These are phyloP conservation scores for Rhizopogon salebrosus DNA, from an alignment of 768 basidiomycete species.

Conservation along the genomic window DNA sequence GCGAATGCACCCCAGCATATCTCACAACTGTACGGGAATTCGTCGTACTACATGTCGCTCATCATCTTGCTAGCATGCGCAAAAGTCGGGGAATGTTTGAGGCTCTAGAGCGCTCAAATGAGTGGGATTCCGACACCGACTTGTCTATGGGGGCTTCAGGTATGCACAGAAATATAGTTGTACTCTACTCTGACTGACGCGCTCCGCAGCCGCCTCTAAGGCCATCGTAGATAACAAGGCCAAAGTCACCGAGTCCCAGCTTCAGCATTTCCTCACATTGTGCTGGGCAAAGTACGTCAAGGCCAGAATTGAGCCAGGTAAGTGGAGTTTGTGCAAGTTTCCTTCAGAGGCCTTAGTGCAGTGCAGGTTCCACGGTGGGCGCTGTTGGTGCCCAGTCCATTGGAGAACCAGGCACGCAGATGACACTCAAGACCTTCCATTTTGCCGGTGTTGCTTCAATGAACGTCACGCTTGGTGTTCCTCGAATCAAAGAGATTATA, in stretches of 20 bases:
- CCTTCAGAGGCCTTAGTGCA: not conserved
- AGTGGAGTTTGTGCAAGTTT: slow-evolving; percentile 1
- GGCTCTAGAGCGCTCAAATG: slow-evolving; percentile 65
- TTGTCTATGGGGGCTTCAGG: slow-evolving; percentile 71
- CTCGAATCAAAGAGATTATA: slow-evolving; percentile 99
- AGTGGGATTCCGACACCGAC: slow-evolving; percentile 77
- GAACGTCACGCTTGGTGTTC: slow-evolving; percentile 99
- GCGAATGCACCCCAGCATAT: slow-evolving; percentile 69
- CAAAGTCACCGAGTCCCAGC: slow-evolving; percentile 82
- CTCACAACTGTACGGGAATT: slow-evolving; percentile 65
- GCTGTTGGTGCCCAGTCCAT: slow-evolving; percentile 99
- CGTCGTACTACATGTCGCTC: slow-evolving; percentile 60
- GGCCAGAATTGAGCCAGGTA: slow-evolving; percentile 94
- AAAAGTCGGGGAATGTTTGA: slow-evolving; percentile 77
- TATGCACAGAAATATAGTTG: slow-evolving; percentile 27
- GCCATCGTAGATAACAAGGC: slow-evolving; percentile 82
- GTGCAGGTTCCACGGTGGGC: slow-evolving; percentile 88
- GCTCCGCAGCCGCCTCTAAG: slow-evolving; percentile 51
- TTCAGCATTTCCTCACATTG: slow-evolving; percentile 74
- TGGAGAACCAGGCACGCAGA: slow-evolving; percentile 98
- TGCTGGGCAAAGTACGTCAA: slow-evolving; percentile 92
- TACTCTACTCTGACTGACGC: slow-evolving; percentile 2
- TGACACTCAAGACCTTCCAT: slow-evolving; percentile 99
- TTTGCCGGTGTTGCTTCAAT: slow-evolving; percentile 99
- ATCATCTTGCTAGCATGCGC: slow-evolving; percentile 61